Evolutionary conservation across 495 filamentous ascomycete genomes (phyloP).

Genomic region (Cryomyces minteri): DNA sequence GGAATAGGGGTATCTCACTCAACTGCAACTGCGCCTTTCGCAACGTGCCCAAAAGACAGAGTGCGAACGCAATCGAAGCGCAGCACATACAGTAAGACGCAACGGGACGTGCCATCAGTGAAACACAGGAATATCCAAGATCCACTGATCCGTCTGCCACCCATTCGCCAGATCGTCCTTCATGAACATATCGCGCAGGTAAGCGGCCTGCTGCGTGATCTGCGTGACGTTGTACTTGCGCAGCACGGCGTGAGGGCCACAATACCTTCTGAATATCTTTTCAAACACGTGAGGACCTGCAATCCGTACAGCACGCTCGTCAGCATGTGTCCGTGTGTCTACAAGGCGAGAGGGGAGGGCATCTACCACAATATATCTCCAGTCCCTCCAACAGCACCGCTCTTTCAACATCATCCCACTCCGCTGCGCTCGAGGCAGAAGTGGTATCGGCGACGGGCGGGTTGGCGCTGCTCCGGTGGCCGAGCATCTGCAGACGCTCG

Average conservation of each 20-base stretch:
- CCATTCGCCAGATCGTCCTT: neutral
- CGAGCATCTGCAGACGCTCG: slow-evolving; percentile 13
- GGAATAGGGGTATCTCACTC: no score
- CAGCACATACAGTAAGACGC: no score
- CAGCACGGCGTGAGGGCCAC: slow-evolving; percentile 5
- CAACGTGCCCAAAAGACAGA: no score
- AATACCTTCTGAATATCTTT: slow-evolving; percentile 12
- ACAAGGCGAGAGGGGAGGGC: neutral
- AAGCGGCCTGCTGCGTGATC: slow-evolving; percentile 13
- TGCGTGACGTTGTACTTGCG: slow-evolving; percentile 14
- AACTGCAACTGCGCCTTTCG: no score
- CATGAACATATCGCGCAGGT: slow-evolving; percentile 5
- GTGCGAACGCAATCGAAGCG: no score
- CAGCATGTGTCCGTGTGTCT: neutral
- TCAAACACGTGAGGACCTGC: slow-evolving; percentile 10
- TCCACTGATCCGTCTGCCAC: slow-evolving; percentile 11
- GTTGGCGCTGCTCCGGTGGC: slow-evolving; percentile 5
- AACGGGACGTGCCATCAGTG: neutral
- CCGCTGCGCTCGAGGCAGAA: neutral
- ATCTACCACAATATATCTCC: slow-evolving; percentile 8
- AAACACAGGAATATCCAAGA: slow-evolving; percentile 13
- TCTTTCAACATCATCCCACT: slow-evolving; percentile 9
- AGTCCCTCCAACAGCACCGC: slow-evolving; percentile 10
- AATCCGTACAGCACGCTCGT: neutral
- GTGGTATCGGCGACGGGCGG: neutral